phyloP scores from a whole-genome alignment of 2,329 filamentous ascomycete genomes.

The Rutstroemia sp. region DNA sequence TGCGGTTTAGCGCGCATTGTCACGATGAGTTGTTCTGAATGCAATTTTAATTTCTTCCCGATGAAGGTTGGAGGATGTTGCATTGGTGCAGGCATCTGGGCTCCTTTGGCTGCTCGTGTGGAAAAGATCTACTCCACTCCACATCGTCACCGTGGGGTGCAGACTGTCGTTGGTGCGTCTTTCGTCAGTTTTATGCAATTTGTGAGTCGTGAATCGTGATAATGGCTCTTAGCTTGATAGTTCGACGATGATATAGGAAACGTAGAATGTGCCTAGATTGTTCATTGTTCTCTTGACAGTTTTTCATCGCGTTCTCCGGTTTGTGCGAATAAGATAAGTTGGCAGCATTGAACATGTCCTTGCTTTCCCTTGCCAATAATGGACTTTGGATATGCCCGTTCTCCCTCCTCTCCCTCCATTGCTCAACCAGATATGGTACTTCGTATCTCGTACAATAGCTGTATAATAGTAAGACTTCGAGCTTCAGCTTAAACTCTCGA shows the following conservation, averaged over 20 bases:
- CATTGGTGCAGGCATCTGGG: not conserved
- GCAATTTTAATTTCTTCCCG: slow-evolving; percentile 19
- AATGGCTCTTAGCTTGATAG: not conserved
- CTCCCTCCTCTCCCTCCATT: no score
- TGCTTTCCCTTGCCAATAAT: not conserved
- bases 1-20: not conserved
- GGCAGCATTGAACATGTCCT: not conserved
- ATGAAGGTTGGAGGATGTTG: not conserved
- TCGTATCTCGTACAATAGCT: not conserved
- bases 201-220: not conserved
- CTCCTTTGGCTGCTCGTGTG: no score
- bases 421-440: no score
- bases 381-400: no score
- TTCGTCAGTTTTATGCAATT: not conserved
- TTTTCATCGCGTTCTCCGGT: no score
- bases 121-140: not conserved
- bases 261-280: no score
- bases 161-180: not conserved
- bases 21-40: slow-evolving; percentile 26
- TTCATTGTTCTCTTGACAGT: no score
- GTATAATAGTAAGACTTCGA: not conserved
- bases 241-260: not conserved
- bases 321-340: no score
- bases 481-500: not conserved
- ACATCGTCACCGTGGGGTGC: slow-evolving; percentile 5